Percentiles rank a stretch among this genome's conserved stretches.
Evolutionary conservation across 345 rosid genomes (phyloP).

Genomic region (Lenwebbia sp.): DNA sequence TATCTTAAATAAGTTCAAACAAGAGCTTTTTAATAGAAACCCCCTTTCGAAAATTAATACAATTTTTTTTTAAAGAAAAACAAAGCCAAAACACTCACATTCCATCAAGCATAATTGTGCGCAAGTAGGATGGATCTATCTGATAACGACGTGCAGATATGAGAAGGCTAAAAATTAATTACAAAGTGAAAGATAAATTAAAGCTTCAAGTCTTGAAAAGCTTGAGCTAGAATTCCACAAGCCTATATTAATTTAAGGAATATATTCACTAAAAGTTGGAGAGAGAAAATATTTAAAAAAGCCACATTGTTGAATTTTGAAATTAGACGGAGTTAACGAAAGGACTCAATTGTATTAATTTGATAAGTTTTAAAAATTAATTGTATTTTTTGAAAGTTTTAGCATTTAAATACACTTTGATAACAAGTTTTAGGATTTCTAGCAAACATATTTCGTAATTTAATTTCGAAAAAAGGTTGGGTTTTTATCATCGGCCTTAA

Average conservation of each 20-base stretch:
- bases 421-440: too few species aligned
- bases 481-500: background rate
- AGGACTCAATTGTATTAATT: too few species aligned
- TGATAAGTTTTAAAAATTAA: too few species aligned
- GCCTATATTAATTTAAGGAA: background rate
- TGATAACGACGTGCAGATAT: conserved; percentile 24
- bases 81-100: conserved; percentile 11
- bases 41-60: background rate
- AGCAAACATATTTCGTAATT: too few species aligned
- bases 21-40: conserved; percentile 19
- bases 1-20: conserved; percentile 26
- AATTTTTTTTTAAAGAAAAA: too few species aligned
- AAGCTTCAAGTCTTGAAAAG: background rate
- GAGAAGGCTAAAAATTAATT: background rate
- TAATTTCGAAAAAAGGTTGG: background rate
- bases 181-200: background rate
- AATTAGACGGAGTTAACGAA: too few species aligned
- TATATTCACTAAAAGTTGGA: too few species aligned
- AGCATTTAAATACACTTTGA: too few species aligned
- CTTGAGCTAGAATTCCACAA: background rate
- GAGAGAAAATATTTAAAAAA: too few species aligned
- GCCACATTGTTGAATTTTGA: too few species aligned
- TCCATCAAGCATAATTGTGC: conserved; percentile 27
- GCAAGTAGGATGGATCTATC: conserved; percentile 19
- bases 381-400: too few species aligned